Evolutionary conservation across 805 yeast species (phyloP).

Genomic region (Ogataea salicorniae): DNA sequence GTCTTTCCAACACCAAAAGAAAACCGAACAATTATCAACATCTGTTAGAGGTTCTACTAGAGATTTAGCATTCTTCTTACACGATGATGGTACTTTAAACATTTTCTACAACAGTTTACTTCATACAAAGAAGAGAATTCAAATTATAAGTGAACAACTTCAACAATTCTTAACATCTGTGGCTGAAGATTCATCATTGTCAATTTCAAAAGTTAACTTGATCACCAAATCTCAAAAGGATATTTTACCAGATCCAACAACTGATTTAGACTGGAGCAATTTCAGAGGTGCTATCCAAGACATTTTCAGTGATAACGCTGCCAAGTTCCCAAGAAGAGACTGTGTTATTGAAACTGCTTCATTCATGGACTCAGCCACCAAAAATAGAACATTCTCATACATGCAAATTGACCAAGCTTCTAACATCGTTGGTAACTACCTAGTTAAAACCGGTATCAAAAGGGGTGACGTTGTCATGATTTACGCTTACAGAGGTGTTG

Average conservation of each 20-base stretch:
- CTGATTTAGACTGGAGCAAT: slow-evolving; percentile 82
- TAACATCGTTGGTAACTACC: slow-evolving; percentile 85
- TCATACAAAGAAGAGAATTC: slow-evolving; percentile 65
- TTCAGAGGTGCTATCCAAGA: slow-evolving; percentile 96
- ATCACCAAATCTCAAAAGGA: slow-evolving; percentile 60
- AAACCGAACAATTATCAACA: slow-evolving; percentile 39
- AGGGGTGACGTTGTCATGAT: slow-evolving; percentile 97
- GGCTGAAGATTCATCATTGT: slow-evolving; percentile 30
- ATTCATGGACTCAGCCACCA: slow-evolving; percentile 45
- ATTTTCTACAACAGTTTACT: slow-evolving; percentile 72
- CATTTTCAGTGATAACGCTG: slow-evolving; percentile 85
- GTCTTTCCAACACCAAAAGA: slow-evolving; percentile 45
- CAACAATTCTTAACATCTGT: slow-evolving; percentile 42
- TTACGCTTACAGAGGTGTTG: slow-evolving; percentile 96
- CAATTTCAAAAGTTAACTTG: slow-evolving; percentile 59
- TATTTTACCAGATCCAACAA: slow-evolving; percentile 81
- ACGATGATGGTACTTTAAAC: slow-evolving; percentile 32
- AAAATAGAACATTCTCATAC: slow-evolving; percentile 74
- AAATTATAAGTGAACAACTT: slow-evolving; percentile 69
- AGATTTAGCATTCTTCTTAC: slow-evolving; percentile 55
- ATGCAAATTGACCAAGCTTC: slow-evolving; percentile 89
- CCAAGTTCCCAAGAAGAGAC: slow-evolving; percentile 73
- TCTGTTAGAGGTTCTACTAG: slow-evolving; percentile 50
- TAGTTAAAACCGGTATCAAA: slow-evolving; percentile 72
- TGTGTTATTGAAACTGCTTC: slow-evolving; percentile 92